Evolutionary conservation across 805 yeast genomes (phyloP), one percentile per base, ranked within the genome.

Genomic region (Candida ponderosae): DNA sequence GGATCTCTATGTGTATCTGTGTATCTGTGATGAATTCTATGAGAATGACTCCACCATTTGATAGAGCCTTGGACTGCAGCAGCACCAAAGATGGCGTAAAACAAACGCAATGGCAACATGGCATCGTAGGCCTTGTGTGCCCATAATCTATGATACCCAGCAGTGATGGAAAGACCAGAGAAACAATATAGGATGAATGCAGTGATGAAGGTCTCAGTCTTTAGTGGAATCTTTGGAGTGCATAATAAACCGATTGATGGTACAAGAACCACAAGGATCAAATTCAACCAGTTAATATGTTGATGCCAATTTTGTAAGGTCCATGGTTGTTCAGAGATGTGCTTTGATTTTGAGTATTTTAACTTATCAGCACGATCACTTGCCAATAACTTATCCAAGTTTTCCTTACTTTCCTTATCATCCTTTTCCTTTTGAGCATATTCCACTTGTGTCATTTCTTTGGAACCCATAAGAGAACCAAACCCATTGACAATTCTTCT

Each of bases 41-140:
- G 94, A 36, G 82, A 72, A 57, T 83, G 93, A 34, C 81, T 76
- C 94, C 94, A 84, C 93, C 93, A 83, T 60, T 83, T 83, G 59
- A 83, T 78, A 31, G 90, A 81, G 46, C 94, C 94, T 59, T 83
- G 88, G 34, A 83, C 78, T 38, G 88, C 76, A 31, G 88, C 83
- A 26, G 90, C 86, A 45, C 94, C 94, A 51, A 83, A 83, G 20
- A 81, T 59, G 6, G 90, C 94, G 54, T 63, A 81, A 47, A 80
- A 74, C 31, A 81, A 52, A 47, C 77, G 72, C 31, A 80, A 66
- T 14, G 85, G 79, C 53, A 68, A 57, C 41, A 65, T 69, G 14
- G 82, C 88, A 38, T 70, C 70, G 51, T 77, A 83, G 16, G 90
- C 68, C 57, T 80, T 76, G 61, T 84, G 94, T 21, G 93, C 66